phyloP scores from a whole-genome alignment of 305 asterid species.

The Salvia sclarea region DNA sequence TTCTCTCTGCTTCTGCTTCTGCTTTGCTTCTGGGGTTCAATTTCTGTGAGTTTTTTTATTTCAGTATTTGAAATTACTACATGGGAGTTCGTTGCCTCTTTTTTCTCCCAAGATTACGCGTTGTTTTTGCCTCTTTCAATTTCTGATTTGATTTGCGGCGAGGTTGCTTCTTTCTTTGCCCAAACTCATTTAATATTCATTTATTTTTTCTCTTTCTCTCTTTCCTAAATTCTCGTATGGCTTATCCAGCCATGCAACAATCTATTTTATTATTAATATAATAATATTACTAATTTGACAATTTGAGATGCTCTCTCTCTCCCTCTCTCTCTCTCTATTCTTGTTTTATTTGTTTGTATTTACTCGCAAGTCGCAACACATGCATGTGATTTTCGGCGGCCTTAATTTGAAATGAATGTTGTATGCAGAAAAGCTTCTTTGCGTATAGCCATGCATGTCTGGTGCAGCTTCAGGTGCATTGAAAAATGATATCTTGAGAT shows the following conservation, averaged over 20 bases:
- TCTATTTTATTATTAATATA: constrained; percentile 1
- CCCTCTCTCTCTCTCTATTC: neutral
- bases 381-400: constrained; percentile 26
- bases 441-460: constrained; percentile 26
- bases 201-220: constrained; percentile 16
- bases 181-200: constrained; percentile 27
- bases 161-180: constrained; percentile 36
- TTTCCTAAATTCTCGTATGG: neutral
- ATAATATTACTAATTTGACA: constrained; percentile 1
- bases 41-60: neutral
- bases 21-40: constrained; percentile 15
- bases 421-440: constrained; percentile 14
- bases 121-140: constrained; percentile 3
- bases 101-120: constrained; percentile 27
- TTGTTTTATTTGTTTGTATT: neutral
- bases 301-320: neutral
- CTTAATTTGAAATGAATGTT: constrained; percentile 25
- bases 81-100: constrained; percentile 4
- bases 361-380: too few species aligned
- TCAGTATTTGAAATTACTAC: neutral
- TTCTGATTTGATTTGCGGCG: neutral
- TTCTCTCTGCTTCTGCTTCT: too few species aligned
- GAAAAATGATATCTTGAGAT: neutral
- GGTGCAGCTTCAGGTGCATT: constrained; percentile 25
- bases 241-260: constrained; percentile 35